Evolutionary conservation across 495 filamentous ascomycete species (phyloP), one percentile per base, ranked within the genome.

Genomic region (Aspergillus heteromorphus): DNA sequence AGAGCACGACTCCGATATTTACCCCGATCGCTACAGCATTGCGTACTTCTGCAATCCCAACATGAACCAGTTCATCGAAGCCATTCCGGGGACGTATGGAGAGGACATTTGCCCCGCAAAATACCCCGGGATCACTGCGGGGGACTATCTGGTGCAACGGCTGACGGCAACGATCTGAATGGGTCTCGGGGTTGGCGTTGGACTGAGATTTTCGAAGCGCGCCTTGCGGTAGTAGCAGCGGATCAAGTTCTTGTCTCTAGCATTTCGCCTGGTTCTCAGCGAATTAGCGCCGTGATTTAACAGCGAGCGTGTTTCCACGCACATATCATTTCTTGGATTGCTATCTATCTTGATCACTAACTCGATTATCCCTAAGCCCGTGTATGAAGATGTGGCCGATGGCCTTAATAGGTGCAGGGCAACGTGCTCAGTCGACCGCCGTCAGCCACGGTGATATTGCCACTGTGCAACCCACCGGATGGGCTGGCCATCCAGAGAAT

Each of bases 21-120:
- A 78, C 59, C 74, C 75, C 19, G 65, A 74, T 4, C 66, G 75
- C n/a, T 76, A 77, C 51, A 77, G 73, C 67, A 76, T 81, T 54
- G 78, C 78, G 4, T 92, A 92, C 69, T 97, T 97, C 67, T 96
- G 92, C 74, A 95, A 96, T 60, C 91, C 92, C 8, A 89, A 97
- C 57, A 87, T 82, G 63, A 80, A 91, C 54, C 74, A 73, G 53
- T 70, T 77, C 47, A 97, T 97, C 61, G 88, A 95, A 50, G 91
- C 86, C 0, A 81, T 97, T 34, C 92, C 91, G 0, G 90, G 92
- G 6, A 96, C 92, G 0, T 95, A 83, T 66, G 83, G 78, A 14
- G 77, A 78, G 2, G 82, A 83, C 58, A 74, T 73, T 48, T 57
- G 65, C 9, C 75, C 75, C 8, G 80, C 82, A 17, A 92, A 92